phyloP scores from a whole-genome alignment of 805 yeast species.

The Candida hispaniensis region DNA sequence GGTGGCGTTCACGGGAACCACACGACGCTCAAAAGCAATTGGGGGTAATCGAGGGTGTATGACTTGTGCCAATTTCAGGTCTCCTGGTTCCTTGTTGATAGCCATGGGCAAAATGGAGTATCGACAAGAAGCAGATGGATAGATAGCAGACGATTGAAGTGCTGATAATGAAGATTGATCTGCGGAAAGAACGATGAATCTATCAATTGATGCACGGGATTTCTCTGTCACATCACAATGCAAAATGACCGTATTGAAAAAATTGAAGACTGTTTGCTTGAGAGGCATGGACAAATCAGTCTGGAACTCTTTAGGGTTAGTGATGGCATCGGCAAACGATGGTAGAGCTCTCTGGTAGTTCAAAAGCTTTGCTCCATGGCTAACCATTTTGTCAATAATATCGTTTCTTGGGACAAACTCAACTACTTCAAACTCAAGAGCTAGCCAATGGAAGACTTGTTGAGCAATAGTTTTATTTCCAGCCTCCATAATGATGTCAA shows the following conservation, averaged over 20 bases:
- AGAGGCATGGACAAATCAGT: constrained; percentile 5
- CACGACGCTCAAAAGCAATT: constrained; percentile 17
- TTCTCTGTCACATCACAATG: constrained; percentile 47
- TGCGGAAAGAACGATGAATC: constrained; percentile 31
- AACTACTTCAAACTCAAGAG: constrained; percentile 15
- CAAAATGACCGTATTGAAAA: constrained; percentile 42
- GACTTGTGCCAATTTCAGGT: constrained; percentile 45
- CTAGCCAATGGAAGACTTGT: constrained; percentile 4
- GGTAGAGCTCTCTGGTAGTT: neutral
- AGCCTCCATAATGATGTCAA: constrained; percentile 5
- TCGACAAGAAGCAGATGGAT: constrained; percentile 52
- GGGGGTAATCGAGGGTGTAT: constrained; percentile 69
- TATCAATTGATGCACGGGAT: constrained; percentile 48
- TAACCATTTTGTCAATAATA: constrained; percentile 3
- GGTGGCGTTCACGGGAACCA: constrained; percentile 15
- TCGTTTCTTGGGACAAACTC: constrained; percentile 11
- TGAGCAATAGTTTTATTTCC: constrained; percentile 3
- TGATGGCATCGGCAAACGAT: constrained; percentile 19
- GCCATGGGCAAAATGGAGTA: constrained; percentile 66
- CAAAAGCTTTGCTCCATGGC: constrained; percentile 1
- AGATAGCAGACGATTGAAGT: constrained; percentile 48
- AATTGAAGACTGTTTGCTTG: constrained; percentile 30
- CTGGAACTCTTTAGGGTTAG: constrained; percentile 21
- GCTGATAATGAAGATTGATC: constrained; percentile 24
- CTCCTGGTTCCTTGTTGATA: constrained; percentile 37